Evolutionary conservation across 2,329 filamentous ascomycete species (phyloP).

Genomic region (Thelonectria olida): DNA sequence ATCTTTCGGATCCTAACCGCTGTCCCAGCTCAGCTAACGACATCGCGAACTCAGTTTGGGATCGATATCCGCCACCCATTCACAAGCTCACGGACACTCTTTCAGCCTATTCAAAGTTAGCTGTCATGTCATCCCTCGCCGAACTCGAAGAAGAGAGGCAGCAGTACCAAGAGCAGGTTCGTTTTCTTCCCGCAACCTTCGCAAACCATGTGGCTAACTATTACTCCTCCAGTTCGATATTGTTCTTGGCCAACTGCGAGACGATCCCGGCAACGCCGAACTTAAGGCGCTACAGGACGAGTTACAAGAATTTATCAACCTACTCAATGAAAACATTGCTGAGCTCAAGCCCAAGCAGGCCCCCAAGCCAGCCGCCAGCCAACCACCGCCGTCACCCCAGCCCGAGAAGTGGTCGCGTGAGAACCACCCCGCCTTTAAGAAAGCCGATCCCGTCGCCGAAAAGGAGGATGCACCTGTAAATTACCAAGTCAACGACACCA

Average conservation of each 20-base stretch:
- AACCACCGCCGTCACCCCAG: constrained; percentile 59
- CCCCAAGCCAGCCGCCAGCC: constrained; percentile 55
- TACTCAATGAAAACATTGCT: constrained; percentile 82
- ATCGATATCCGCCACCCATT: constrained; percentile 1
- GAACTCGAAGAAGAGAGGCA: constrained; percentile 62
- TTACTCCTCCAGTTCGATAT: constrained; percentile 72
- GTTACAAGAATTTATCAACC: constrained; percentile 81
- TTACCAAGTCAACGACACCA: constrained; percentile 88
- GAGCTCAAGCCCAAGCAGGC: constrained; percentile 71
- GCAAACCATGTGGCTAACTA: constrained; percentile 24
- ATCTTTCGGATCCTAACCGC: not conserved
- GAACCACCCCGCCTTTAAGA: constrained; percentile 81
- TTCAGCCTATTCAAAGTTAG: not conserved
- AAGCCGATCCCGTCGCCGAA: constrained; percentile 58
- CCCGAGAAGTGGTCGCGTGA: constrained; percentile 82
- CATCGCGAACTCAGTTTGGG: constrained; percentile 1
- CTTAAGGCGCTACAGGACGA: constrained; percentile 81
- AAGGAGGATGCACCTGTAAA: constrained; percentile 59
- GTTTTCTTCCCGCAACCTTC: constrained; percentile 23
- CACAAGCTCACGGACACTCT: not conserved
- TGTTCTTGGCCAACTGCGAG: constrained; percentile 77
- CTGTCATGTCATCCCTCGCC: constrained; percentile 45
- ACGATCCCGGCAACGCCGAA: constrained; percentile 82
- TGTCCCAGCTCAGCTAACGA: not conserved
- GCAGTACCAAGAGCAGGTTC: constrained; percentile 66